Base-by-base conservation (phyloP, 2,329 filamentous ascomycete species). In the Claviceps paspali region DNA sequence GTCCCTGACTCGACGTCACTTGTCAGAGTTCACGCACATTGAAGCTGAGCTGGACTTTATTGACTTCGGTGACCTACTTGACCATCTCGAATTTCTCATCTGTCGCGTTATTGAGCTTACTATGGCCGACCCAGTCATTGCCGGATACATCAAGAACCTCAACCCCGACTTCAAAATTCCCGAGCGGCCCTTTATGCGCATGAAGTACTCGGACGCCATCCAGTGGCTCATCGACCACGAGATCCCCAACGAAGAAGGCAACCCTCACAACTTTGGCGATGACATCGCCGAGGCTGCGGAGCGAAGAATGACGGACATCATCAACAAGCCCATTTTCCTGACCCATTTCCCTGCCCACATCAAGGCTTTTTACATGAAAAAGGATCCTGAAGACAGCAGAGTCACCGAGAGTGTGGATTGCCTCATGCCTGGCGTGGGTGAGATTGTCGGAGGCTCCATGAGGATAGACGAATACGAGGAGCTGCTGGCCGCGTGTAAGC, bases 291-390 rank as follows among this genome's bases (percentile, higher is more conserved):
- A 96, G 63, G 91, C 91, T 10, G 91, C 91, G 10, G 91, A 98
- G 71, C 82, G 91, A 50, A 76, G 70, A 56, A 98, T 98, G 91
- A 96, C 88, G 1, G 91, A 98, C 58, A 82, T 80, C 49, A 93
- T 98, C 68, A 91, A 92, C 76, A 68, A 76, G 38, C 91, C 91
- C 43, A 94, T 98, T 60, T 84, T 96, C 67, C 71, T 96, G 29
- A 96, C 88, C 2, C 88, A 96, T 63, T 98, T 98, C 75, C 91
- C 91, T 15, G 79, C 79, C 41, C 85, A 88, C 64, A 94, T 98
- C 70, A 98, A 98, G 70, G 82, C 91, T 1, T 98, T 98, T 61
- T 98, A 98, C 72, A 98, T 98, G 91, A 80, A 87, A 63, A 87
- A 81, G 62, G 91, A 88, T 50, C 67, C 70, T 30, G 62, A 71